These are phyloP conservation scores for Murraya paniculata DNA, from an alignment of 345 rosid species.

Conservation along the genomic window DNA sequence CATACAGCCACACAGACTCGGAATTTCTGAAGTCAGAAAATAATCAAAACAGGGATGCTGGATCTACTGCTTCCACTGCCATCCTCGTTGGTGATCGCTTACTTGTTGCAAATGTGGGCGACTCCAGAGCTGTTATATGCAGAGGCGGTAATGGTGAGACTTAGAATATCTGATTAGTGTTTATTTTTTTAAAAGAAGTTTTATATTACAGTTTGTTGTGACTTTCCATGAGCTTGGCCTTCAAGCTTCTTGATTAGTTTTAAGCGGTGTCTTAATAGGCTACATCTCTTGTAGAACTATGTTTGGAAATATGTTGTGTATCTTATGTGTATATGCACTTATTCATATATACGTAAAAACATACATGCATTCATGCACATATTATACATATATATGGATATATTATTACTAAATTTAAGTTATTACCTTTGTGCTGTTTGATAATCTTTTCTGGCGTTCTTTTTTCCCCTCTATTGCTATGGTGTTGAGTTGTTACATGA, in stretches of 20 bases:
- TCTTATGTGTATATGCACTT: not conserved
- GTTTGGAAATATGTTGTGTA: not conserved
- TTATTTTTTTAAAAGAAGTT: not conserved
- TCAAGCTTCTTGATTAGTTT: not conserved
- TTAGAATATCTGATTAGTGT: not conserved
- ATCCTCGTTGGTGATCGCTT: constrained; percentile 88
- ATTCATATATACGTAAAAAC: not conserved
- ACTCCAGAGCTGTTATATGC: constrained; percentile 97
- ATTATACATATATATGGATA: not conserved
- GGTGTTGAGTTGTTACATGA: not conserved
- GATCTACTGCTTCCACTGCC: constrained; percentile 99
- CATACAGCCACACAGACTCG: constrained; percentile 86
- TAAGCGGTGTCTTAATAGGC: not conserved
- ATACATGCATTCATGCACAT: not conserved
- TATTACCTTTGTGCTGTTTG: not conserved
- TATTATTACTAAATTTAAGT: not conserved
- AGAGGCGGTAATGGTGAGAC: constrained; percentile 87
- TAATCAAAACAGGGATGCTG: constrained; percentile 95
- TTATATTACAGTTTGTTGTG: not conserved
- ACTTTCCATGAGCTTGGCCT: not conserved
- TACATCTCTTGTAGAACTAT: too few relatives aligned
- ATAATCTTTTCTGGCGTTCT: not conserved
- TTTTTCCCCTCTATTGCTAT: not conserved
- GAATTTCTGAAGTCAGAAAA: constrained; percentile 92
- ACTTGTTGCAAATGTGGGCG: constrained; percentile 97